phyloP scores from a whole-genome alignment of 768 basidiomycete species.

The Butyriboletus loyo region DNA sequence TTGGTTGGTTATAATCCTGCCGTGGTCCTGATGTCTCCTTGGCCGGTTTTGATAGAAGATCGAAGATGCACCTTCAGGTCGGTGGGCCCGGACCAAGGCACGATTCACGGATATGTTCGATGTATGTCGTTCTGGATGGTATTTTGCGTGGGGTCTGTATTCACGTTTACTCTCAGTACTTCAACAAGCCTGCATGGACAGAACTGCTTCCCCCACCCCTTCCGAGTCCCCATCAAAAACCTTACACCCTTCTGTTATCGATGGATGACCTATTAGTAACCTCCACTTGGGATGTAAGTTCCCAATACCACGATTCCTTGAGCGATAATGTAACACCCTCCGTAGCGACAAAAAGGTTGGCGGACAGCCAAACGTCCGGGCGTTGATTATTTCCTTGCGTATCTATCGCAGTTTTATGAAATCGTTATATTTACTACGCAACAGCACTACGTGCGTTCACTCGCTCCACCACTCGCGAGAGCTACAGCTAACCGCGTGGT shows the following conservation, averaged over 20 bases:
- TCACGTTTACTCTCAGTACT: conserved; percentile 50
- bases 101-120: conserved; percentile 67
- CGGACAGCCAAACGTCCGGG: conserved; percentile 96
- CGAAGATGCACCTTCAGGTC: conserved; percentile 57
- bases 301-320: not conserved
- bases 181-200: conserved; percentile 91
- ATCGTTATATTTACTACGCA: conserved; percentile 94
- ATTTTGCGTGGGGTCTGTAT: not conserved
- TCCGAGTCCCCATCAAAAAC: conserved; percentile 79
- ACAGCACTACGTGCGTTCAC: conserved; percentile 71
- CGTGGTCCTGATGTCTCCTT: not conserved
- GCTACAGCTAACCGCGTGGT: not conserved
- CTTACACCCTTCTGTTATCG: conserved; percentile 88
- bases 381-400: conserved; percentile 96
- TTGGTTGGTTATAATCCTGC: not conserved
- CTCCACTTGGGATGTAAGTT: conserved; percentile 93
- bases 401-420: conserved; percentile 97
- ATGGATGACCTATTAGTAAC: conserved; percentile 90
- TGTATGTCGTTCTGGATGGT: conserved; percentile 39
- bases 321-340: not conserved
- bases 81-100: conserved; percentile 61
- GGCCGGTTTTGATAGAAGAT: conserved; percentile 40
- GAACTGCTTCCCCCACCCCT: conserved; percentile 88
- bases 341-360: conserved; percentile 90
- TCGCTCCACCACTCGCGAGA: not conserved